A percentile compares a stretch with the other conserved stretches of the same genome.
Conservation (phyloP, 2,329 filamentous ascomycete species). For the Microsporum canis region DNA sequence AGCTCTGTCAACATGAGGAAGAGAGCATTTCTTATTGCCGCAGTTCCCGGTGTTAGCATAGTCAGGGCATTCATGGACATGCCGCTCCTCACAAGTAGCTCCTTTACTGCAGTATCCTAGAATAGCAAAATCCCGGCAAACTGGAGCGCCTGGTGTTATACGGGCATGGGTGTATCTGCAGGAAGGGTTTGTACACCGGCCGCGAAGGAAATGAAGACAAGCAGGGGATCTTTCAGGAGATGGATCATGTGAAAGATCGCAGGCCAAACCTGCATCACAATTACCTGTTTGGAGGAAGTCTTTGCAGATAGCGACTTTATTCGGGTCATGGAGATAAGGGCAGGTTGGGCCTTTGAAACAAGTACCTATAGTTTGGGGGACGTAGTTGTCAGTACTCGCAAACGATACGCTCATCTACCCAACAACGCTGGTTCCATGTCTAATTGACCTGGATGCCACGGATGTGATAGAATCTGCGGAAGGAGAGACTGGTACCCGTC, state of each 20-base stretch:
- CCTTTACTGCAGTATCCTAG: slow-evolving; percentile 85
- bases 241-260: slow-evolving; percentile 82
- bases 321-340: slow-evolving; percentile 69
- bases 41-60: slow-evolving; percentile 86
- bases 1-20: slow-evolving; percentile 79
- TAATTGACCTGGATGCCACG: slow-evolving; percentile 5
- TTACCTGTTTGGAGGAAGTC: slow-evolving; percentile 67
- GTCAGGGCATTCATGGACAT: slow-evolving; percentile 88
- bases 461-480: slow-evolving; percentile 13
- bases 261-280: slow-evolving; percentile 65
- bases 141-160: slow-evolving; percentile 62
- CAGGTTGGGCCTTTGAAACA: slow-evolving; percentile 74
- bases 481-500: slow-evolving; percentile 41
- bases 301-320: slow-evolving; percentile 84
- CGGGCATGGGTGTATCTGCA: slow-evolving; percentile 81
- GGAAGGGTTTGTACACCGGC: slow-evolving; percentile 73
- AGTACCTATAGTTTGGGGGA: slow-evolving; percentile 50
- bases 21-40: slow-evolving; percentile 66
- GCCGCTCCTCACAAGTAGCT: slow-evolving; percentile 62
- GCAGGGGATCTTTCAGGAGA: slow-evolving; percentile 73
- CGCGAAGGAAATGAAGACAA: slow-evolving; percentile 81
- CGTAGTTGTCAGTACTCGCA: slow-evolving; percentile 23
- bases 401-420: slow-evolving; percentile 13
- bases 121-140: slow-evolving; percentile 74
- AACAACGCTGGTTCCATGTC: slow-evolving; percentile 5